Percentiles rank a stretch among this genome's conserved stretches.
These are phyloP conservation scores for Picochlorum sp. DNA, from an alignment of 139 green algal species.

Conservation along the genomic window DNA sequence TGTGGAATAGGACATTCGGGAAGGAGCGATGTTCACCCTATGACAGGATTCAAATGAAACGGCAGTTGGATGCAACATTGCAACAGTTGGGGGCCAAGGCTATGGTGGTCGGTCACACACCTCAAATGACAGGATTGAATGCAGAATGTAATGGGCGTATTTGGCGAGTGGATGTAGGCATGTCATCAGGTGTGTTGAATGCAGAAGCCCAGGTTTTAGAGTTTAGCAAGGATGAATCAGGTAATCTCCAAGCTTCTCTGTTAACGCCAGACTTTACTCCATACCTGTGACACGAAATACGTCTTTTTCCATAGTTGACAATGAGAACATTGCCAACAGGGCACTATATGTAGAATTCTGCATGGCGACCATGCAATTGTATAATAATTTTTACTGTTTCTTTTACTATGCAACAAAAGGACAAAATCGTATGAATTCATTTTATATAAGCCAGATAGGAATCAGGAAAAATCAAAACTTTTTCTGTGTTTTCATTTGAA, in stretches of 20 bases:
- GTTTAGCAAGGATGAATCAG: slow-evolving; percentile 20
- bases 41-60: slow-evolving; percentile 57
- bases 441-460: no score
- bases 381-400: no score
- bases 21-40: slow-evolving; percentile 28
- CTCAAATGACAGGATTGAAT: slow-evolving; percentile 72
- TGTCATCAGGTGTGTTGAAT: slow-evolving; percentile 78
- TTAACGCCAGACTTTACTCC: slow-evolving; percentile 12
- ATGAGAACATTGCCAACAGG: no score
- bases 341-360: no score
- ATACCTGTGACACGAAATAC: slow-evolving; percentile 6
- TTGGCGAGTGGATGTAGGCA: slow-evolving; percentile 89
- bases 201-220: slow-evolving; percentile 42
- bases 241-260: slow-evolving; percentile 9
- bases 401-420: no score
- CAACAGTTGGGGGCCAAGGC: slow-evolving; percentile 47
- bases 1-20: slow-evolving; percentile 80
- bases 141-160: slow-evolving; percentile 72
- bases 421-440: no score
- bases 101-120: slow-evolving; percentile 86
- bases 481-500: no score
- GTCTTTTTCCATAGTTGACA: no score
- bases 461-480: no score
- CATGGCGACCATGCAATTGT: no score
- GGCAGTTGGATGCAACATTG: slow-evolving; percentile 50